Evolutionary conservation across 2,329 filamentous ascomycete genomes (phyloP), one percentile per base, ranked within the genome.

Genomic region (Amylocarpus encephaloides): DNA sequence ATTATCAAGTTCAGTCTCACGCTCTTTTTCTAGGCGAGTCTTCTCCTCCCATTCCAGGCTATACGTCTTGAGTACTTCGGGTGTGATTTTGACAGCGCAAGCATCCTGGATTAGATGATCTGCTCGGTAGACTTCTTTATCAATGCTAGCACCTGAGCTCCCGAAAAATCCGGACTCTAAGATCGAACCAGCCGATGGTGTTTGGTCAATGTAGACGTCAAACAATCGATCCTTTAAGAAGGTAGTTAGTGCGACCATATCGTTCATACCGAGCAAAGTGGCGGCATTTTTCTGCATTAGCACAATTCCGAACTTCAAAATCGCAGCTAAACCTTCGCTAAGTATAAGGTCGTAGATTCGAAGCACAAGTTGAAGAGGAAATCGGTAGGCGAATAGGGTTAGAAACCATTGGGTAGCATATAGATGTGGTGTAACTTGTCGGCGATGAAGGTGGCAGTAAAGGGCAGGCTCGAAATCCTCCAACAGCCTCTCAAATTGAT

Each of bases 341-440:
- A 98, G 76, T 46, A 98, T 93, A 49, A 98, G 73, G 66, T 98
- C 93, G 69, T 97, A 98, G 45, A 98, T 94, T 30, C 93, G 87
- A 51, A 98, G 83, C 6, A 98, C 93, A 9, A 98, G 81, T 66
- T 98, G 93, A 6, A 98, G 77, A 7, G 93, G 93, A 68, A 98
- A 98, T 38, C 94, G 87, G 68, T 98, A 98, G 30, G 92, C 90
- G 65, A 98, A 98, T n/a, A 98, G 77, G 0, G 93, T 98, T 44
- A 98, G 78, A 70, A 98, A 98, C 93, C 93, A 98, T 68, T 98
- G 93, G 0, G 93, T 98, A 40, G 93, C 93, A 66, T 98, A 98
- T 7, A 98, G 77, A 64, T 95, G 89, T 1, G 93, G 86, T 7
- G 86, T 86, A 48, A 98, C 93, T 57, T 88, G 85, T 49, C 87